phyloP scores from a whole-genome alignment of 768 basidiomycete genomes.

The Chlorophyllum brunneum region DNA sequence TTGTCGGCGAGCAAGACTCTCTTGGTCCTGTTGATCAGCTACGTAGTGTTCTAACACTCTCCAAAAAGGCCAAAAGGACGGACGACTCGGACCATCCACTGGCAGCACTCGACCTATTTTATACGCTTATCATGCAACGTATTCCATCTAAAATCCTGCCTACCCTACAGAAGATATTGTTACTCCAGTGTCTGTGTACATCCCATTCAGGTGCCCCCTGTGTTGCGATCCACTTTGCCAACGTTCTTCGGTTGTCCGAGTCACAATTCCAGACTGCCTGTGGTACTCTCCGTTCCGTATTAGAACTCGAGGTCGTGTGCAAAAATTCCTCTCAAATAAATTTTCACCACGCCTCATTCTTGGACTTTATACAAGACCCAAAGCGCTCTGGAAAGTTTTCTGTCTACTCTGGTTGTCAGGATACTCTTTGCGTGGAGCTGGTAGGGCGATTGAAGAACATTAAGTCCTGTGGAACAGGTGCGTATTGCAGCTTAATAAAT shows the following conservation, averaged over 20 bases:
- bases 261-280: neutral
- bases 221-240: neutral
- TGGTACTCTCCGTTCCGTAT: neutral
- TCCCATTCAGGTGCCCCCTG: neutral
- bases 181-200: neutral
- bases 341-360: conserved; percentile 7
- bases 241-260: neutral
- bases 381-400: neutral
- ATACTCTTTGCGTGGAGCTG: too few relatives aligned
- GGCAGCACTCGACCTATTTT: neutral
- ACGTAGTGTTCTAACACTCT: neutral
- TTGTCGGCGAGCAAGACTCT: neutral
- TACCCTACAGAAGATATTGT: neutral
- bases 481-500: too few relatives aligned
- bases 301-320: too few relatives aligned
- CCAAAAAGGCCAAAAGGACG: too few relatives aligned
- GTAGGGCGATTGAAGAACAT: too few relatives aligned
- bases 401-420: too few relatives aligned
- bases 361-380: conserved; percentile 2
- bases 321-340: too few relatives aligned
- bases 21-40: neutral
- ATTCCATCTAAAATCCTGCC: neutral
- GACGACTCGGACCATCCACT: too few relatives aligned
- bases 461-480: too few relatives aligned
- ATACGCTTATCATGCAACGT: neutral